Conservation (phyloP, 2,329 filamentous ascomycete genomes). For the Fusarium nurragi region DNA sequence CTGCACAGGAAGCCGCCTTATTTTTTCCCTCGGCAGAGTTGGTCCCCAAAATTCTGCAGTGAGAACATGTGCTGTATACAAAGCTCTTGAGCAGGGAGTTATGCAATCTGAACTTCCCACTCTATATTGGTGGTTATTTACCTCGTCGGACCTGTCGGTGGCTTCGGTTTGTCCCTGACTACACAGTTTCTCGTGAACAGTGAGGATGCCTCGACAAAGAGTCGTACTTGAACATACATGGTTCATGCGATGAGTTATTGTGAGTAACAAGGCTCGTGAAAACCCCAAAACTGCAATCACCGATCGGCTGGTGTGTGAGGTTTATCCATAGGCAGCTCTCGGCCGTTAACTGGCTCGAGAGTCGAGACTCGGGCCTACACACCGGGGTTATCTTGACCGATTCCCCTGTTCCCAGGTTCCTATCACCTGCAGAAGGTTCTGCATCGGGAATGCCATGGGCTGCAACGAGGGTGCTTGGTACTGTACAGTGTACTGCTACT, state of each 20-base stretch:
- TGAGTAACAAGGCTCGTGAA: constrained; percentile 3
- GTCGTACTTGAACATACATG: not conserved
- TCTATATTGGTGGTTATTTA: no score
- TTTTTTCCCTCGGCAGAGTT: constrained; percentile 63
- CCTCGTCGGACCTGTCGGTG: no score
- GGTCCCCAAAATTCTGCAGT: constrained; percentile 63
- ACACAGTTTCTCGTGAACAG: not conserved
- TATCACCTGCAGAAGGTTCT: constrained; percentile 40
- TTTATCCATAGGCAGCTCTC: constrained; percentile 8
- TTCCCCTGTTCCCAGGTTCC: constrained; percentile 8
- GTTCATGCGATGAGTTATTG: constrained; percentile 8
- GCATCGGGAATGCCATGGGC: constrained; percentile 43
- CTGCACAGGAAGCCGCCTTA: constrained; percentile 55
- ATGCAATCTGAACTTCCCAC: constrained; percentile 52
- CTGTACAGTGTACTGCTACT: not conserved
- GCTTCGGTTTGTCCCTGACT: no score
- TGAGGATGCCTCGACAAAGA: not conserved
- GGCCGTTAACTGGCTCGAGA: not conserved
- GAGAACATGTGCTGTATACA: constrained; percentile 62
- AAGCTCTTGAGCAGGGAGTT: constrained; percentile 61
- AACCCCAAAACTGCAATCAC: constrained; percentile 33
- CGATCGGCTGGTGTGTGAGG: constrained; percentile 19
- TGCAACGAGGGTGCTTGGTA: constrained; percentile 21
- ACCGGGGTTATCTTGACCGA: constrained; percentile 23
- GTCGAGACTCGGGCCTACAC: constrained; percentile 17